Conservation (phyloP, 2,329 filamentous ascomycete species). For the Tolypocladium pustulatum region DNA sequence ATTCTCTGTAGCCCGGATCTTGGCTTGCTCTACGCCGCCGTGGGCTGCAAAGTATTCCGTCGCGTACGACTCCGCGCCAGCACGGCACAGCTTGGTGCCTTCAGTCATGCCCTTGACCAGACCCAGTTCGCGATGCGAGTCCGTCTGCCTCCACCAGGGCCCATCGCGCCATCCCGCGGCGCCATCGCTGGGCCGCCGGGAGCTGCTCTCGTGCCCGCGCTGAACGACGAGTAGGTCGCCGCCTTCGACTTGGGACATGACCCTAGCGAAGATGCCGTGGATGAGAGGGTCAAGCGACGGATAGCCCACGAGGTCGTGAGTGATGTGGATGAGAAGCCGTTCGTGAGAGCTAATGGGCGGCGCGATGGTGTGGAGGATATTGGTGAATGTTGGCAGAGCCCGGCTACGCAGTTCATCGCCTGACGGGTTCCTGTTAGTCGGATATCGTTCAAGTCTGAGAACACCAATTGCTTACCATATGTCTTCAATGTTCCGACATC, state of each 20-base stretch:
- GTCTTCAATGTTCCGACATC: constrained; percentile 67
- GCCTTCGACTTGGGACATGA: constrained; percentile 98
- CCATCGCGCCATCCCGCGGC: constrained; percentile 78
- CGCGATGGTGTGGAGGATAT: constrained; percentile 87
- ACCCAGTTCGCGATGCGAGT: constrained; percentile 63
- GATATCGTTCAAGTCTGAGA: neutral
- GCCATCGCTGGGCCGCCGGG: constrained; percentile 49
- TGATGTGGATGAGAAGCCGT: constrained; percentile 92
- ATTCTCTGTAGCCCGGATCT: constrained; percentile 66
- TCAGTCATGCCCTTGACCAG: constrained; percentile 71
- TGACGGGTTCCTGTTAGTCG: constrained; percentile 23
- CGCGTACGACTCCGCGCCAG: constrained; percentile 80
- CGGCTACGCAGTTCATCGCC: constrained; percentile 79
- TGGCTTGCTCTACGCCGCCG: constrained; percentile 73
- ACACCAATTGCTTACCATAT: constrained; percentile 19
- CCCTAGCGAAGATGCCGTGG: constrained; percentile 81
- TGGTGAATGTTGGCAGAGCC: constrained; percentile 88
- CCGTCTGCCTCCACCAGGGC: constrained; percentile 82
- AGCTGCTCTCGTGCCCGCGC: constrained; percentile 75
- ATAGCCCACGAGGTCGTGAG: constrained; percentile 90
- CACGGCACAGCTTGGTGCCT: constrained; percentile 83
- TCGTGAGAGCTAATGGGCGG: constrained; percentile 96
- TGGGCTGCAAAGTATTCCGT: constrained; percentile 69
- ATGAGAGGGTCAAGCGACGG: constrained; percentile 89
- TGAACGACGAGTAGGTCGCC: constrained; percentile 92